Evolutionary conservation across 257 asterid species (phyloP).

Genomic region (Ilex aquifolium): DNA sequence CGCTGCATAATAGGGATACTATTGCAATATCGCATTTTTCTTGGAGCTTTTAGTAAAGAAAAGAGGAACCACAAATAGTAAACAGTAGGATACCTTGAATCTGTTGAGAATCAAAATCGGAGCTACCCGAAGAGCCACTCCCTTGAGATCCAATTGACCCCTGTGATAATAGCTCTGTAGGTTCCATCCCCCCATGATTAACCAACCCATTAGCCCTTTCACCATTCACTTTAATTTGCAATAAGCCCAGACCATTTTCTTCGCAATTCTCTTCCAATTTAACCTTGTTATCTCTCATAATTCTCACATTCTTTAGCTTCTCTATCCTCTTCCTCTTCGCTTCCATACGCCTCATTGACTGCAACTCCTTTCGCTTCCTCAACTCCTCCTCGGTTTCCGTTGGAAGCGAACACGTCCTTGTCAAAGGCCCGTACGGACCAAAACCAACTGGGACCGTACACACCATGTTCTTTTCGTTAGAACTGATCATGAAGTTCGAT

Average conservation of each 20-base stretch:
- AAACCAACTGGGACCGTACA: constrained; percentile 16
- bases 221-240: constrained; percentile 16
- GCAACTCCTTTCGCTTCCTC: constrained; percentile 63
- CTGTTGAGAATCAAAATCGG: constrained; percentile 38
- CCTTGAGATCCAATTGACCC: constrained; percentile 43
- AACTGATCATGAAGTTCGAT: constrained; percentile 23
- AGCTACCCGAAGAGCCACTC: constrained; percentile 52
- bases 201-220: not conserved
- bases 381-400: constrained; percentile 46
- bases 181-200: no score
- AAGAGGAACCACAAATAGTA: not conserved
- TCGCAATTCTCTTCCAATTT: constrained; percentile 24
- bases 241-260: constrained; percentile 10
- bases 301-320: constrained; percentile 49
- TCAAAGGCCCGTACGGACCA: constrained; percentile 32
- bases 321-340: constrained; percentile 63
- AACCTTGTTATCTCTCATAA: constrained; percentile 22
- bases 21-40: no score
- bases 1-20: no score
- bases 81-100: constrained; percentile 32
- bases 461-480: constrained; percentile 13
- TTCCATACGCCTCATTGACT: constrained; percentile 58
- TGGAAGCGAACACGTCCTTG: constrained; percentile 66
- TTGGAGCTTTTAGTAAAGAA: not conserved
- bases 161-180: constrained; percentile 20